A percentile compares a stretch with the other conserved stretches of the same genome.
Evolutionary conservation across 2,329 filamentous ascomycete species (phyloP).

Genomic region (Stemphylium beticola): DNA sequence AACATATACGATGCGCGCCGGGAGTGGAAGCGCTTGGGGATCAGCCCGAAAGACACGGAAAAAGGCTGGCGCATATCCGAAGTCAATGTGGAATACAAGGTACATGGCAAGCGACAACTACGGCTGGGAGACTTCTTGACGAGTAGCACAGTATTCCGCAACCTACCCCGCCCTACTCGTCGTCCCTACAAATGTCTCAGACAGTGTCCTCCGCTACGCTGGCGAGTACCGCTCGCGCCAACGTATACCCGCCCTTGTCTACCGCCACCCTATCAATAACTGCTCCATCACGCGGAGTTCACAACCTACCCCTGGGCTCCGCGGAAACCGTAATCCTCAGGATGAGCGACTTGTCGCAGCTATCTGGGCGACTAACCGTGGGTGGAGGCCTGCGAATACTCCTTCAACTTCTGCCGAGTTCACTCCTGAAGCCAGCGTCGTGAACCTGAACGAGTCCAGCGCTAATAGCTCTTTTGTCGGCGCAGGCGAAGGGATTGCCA

Average conservation of each 20-base stretch:
- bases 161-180: slow-evolving; percentile 88
- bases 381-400: slow-evolving; percentile 40
- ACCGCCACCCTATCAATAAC: slow-evolving; percentile 95
- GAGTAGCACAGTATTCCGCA: slow-evolving; percentile 70
- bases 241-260: slow-evolving; percentile 87
- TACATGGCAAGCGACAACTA: slow-evolving; percentile 34
- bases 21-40: slow-evolving; percentile 87
- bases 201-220: slow-evolving; percentile 94
- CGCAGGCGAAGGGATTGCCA: slow-evolving; percentile 33
- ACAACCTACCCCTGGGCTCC: slow-evolving; percentile 86
- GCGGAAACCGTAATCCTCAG: slow-evolving; percentile 88
- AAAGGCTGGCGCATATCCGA: slow-evolving; percentile 87
- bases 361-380: slow-evolving; percentile 76
- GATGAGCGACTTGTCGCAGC: slow-evolving; percentile 93
- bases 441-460: slow-evolving; percentile 41
- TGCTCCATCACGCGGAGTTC: slow-evolving; percentile 96
- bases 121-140: slow-evolving; percentile 18
- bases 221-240: slow-evolving; percentile 85
- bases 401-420: slow-evolving; percentile 34
- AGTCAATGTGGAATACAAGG: slow-evolving; percentile 85
- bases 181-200: slow-evolving; percentile 90
- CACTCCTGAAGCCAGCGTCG: slow-evolving; percentile 43
- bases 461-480: slow-evolving; percentile 45
- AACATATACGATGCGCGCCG: slow-evolving; percentile 81
- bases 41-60: slow-evolving; percentile 78